Base-by-base conservation (phyloP, 2,329 filamentous ascomycete species). In the Albophoma yamanashiensis region DNA sequence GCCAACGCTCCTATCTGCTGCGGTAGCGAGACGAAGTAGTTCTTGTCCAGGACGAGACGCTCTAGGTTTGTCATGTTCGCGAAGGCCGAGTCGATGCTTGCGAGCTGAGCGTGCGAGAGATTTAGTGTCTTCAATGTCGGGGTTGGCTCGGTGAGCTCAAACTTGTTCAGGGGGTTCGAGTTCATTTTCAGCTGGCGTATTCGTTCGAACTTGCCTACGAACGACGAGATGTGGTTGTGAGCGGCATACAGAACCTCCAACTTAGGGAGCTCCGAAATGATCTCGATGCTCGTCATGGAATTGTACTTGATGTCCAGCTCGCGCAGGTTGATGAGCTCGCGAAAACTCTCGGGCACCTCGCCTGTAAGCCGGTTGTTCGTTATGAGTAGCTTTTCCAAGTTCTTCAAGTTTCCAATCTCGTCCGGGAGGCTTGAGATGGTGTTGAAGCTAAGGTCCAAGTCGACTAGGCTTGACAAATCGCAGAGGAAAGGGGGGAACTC, bases 251-350 rank as follows among this genome's bases (percentile, higher is more conserved):
- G 78, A 63, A 91, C 89, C 74, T 99, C 94, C 45, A 99, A 77
- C 65, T 89, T 89, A 3, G 93, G 93, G 22, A 99, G 80, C 62
- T 88, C 82, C 2, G 91, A 89, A 63, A 97, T 86, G 59, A 91
- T 85, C 71, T 97, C 91, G 68, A 99, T 96, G 69, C 86, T 92
- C 57, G 87, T 87, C 60, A 99, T 89, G 22, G 84, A 82, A 70
- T 99, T 99, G 78, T 95, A 97, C 64, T 96, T 91, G 64, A 96
- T 87, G 73, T 99, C 94, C 52, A 99, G 85, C 73, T 97, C 93
- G 63, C 91, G 91, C 58, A 99, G 78, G 68, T 83, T 95, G 55
- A 82, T 76, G 9, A 97, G 77, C n/a, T 88, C 80, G 62, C 79
- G 83, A 68, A 97, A 89, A 0, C 85, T 83, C 1, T 82, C 76